phyloP scores from a whole-genome alignment of 2,329 filamentous ascomycete genomes.

The Neonectria faginata region DNA sequence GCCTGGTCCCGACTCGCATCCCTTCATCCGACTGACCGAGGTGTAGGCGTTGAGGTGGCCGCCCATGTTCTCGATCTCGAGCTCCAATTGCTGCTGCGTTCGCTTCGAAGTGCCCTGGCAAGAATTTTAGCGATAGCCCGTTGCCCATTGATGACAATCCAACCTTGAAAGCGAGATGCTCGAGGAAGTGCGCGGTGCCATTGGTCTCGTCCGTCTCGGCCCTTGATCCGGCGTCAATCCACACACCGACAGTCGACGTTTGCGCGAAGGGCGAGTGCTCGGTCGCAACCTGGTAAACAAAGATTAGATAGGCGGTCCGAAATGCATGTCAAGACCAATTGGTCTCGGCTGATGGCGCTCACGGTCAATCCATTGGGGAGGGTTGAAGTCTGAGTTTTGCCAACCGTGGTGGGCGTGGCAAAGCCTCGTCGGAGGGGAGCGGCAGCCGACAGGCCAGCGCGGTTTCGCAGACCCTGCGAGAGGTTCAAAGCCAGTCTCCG shows the following conservation, averaged over 20 bases:
- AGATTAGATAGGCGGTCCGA: conserved; percentile 43
- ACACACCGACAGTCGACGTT: conserved; percentile 97
- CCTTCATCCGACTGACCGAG: conserved; percentile 75
- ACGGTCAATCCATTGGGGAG: conserved; percentile 98
- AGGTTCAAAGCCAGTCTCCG: conserved; percentile 97
- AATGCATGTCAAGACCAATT: conserved; percentile 53
- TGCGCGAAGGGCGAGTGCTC: conserved; percentile 98
- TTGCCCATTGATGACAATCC: conserved; percentile 42
- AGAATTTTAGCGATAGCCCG: conserved; percentile 34
- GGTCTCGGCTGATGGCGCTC: conserved; percentile 52
- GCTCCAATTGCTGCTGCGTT: conserved; percentile 96
- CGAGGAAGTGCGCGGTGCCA: conserved; percentile 98
- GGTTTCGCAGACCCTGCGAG: conserved; percentile 88
- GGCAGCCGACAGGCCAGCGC: conserved; percentile 83
- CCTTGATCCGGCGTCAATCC: conserved; percentile 98
- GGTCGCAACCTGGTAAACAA: conserved; percentile 81
- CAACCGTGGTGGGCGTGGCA: conserved; percentile 83
- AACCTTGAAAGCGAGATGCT: conserved; percentile 99
- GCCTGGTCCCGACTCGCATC: conserved; percentile 36
- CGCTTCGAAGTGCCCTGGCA: conserved; percentile 90
- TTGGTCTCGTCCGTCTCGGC: conserved; percentile 99
- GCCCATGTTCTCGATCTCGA: conserved; percentile 99
- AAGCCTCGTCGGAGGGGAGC: conserved; percentile 85
- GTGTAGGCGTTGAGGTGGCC: conserved; percentile 99
- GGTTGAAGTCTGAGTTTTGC: conserved; percentile 95